Base-by-base conservation (phyloP, 257 asterid genomes). In the Ballota nigra region DNA sequence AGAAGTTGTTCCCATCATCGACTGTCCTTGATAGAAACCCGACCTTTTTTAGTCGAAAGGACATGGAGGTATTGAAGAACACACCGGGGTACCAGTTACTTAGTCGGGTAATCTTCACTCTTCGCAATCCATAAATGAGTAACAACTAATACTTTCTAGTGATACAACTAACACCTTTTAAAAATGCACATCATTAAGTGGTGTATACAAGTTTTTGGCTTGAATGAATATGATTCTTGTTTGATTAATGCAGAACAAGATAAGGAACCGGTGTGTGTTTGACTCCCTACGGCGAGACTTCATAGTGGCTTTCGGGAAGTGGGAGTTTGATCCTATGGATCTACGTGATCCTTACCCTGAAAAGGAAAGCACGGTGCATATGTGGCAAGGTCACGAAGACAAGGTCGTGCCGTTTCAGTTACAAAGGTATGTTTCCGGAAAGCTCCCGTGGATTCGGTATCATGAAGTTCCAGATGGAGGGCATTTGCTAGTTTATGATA, bases 311-410 rank as follows among this genome's bases (percentile, higher is more conserved):
- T 95, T 86, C 22, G 86, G 93, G 13, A 88, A 84, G 78, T 95
- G 99, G 99, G 97, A 95, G 58, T 95, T 94, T 34, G 97, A 95
- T 58, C 98, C 98, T 0, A 67, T 88, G 80, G 95, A 86, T 71
- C 80, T 92, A 6, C 7, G 65, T 19, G 57, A 89, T 72, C 99
- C 99, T 0, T 86, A 69, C 60, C 81, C 84, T 33, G 26, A 78
- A 40, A 57, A 53, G 28, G 85, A 83, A 41, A 66, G 80, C 67
- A 6, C 26, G 11, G 91, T 86, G 3, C 91, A 86, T 36, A 77
- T 86, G 10, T 86, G 91, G 91, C 88, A 83, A 58, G 91, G 91
- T 23, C 31, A 56, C 23, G 85, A 86, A 53, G 87, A 86, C 74
- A 81, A 81, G 52, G 83, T 86, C 15, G 85, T 83, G 24, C 88